Evolutionary conservation across 345 rosid genomes (phyloP).

Genomic region (Eucalyptus viminalis): DNA sequence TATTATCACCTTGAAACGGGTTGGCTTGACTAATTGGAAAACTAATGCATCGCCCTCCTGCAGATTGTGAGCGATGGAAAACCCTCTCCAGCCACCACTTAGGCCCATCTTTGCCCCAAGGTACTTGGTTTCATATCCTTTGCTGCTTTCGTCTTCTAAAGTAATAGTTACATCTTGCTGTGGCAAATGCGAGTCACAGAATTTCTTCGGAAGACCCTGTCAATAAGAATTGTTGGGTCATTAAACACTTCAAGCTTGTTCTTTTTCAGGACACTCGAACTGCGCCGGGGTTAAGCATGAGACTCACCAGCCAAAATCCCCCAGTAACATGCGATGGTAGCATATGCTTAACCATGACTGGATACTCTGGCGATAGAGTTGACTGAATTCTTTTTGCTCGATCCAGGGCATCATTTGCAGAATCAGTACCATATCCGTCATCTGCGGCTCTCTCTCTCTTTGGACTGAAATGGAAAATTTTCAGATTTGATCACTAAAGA

Average conservation of each 20-base stretch:
- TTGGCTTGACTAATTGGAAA: constrained; percentile 8
- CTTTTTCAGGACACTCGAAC: background rate
- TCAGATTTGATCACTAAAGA: background rate
- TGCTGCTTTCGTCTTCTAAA: constrained; percentile 3
- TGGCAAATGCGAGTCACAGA: constrained; percentile 5
- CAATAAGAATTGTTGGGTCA: background rate
- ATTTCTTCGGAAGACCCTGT: background rate
- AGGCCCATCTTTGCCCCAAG: background rate
- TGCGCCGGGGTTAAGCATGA: background rate
- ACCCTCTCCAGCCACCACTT: constrained; percentile 15
- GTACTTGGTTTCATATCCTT: background rate
- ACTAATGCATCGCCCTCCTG: constrained; percentile 3
- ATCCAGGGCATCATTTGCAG: background rate
- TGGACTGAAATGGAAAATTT: background rate
- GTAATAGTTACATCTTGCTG: background rate
- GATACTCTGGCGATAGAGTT: background rate
- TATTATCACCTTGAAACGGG: constrained; percentile 7
- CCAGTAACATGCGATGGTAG: constrained; percentile 8
- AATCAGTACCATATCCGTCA: too few species aligned
- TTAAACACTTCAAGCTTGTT: background rate
- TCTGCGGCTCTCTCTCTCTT: background rate
- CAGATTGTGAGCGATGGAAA: background rate
- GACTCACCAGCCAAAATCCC: constrained; percentile 10
- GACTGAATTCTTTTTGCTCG: constrained; percentile 1
- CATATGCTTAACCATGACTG: constrained; percentile 1